These are phyloP conservation scores for Testicularia cyperi DNA, from an alignment of 1,284 basidiomycete genomes.

Conservation along the genomic window DNA sequence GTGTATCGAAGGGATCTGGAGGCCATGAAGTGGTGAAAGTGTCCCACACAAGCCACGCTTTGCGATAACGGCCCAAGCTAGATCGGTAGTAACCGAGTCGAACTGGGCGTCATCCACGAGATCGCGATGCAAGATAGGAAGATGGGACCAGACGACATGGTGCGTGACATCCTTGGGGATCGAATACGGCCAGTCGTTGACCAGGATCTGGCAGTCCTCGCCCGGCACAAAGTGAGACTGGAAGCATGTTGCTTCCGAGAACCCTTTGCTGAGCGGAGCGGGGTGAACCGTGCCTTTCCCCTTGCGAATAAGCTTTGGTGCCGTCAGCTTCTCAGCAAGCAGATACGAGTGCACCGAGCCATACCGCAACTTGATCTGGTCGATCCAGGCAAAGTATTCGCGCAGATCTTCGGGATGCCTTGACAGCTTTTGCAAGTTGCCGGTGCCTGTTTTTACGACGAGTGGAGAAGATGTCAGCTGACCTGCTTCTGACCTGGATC, in stretches of 20 bases:
- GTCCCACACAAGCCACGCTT: conserved; percentile 19
- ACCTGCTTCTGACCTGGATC: no score
- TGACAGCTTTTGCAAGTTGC: conserved; percentile 3
- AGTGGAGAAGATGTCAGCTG: no score
- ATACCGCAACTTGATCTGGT: conserved; percentile 12
- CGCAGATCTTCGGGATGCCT: conserved; percentile 17
- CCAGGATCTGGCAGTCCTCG: conserved; percentile 11
- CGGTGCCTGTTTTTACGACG: no score
- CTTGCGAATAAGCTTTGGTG: conserved; percentile 5
- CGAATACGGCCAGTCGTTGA: conserved; percentile 28
- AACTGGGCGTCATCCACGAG: not conserved
- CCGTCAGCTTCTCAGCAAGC: conserved; percentile 9
- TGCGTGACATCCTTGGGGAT: conserved; percentile 6
- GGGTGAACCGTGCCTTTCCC: no score
- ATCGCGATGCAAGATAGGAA: conserved; percentile 7
- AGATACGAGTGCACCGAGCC: conserved; percentile 9
- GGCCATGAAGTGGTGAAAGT: not conserved
- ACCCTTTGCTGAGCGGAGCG: no score
- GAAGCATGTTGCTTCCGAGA: conserved; percentile 4
- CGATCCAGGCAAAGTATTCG: conserved; percentile 33
- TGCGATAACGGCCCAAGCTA: conserved; percentile 5
- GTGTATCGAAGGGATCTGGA: not conserved
- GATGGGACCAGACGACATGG: conserved; percentile 14
- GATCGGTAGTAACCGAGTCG: no score
- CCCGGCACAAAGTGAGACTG: not conserved